A percentile compares a stretch with the other conserved stretches of the same genome.
These are phyloP conservation scores for Fusarium caatingaense DNA, from an alignment of 2,329 filamentous ascomycete species.

Conservation along the genomic window DNA sequence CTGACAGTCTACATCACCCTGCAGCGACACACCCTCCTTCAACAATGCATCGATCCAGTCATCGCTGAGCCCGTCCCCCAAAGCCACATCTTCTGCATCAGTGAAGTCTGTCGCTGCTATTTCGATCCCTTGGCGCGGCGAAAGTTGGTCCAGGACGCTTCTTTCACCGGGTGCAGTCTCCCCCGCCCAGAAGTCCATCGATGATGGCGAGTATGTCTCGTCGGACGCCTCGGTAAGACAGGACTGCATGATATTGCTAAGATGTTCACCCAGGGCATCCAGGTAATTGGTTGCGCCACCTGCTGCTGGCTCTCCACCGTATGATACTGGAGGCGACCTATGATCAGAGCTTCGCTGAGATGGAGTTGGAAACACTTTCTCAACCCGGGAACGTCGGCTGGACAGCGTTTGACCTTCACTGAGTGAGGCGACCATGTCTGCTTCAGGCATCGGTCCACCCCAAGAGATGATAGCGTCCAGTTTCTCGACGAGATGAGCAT, in stretches of 20 bases:
- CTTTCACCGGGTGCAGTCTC: not conserved
- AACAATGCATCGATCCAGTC: constrained; percentile 1
- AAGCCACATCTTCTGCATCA: not conserved
- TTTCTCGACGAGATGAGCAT: not conserved
- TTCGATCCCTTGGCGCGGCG: not conserved
- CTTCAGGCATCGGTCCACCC: not conserved
- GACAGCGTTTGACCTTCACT: no score
- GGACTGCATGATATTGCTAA: not conserved
- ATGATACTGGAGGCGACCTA: not conserved
- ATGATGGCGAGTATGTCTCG: not conserved
- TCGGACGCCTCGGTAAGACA: not conserved
- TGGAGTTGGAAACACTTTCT: no score
- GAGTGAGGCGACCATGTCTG: not conserved
- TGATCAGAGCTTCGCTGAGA: not conserved
- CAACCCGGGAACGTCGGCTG: no score
- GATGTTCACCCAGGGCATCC: not conserved
- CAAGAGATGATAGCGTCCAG: not conserved
- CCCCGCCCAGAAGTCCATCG: not conserved
- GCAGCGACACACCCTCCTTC: not conserved
- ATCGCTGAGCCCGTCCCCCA: not conserved
- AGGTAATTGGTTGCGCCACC: not conserved
- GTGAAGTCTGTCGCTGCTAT: not conserved
- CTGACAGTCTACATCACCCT: not conserved
- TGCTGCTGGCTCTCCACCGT: no score
- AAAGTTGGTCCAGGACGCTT: not conserved